Evolutionary conservation across 345 rosid genomes (phyloP).

Genomic region (Linum trigynum): DNA sequence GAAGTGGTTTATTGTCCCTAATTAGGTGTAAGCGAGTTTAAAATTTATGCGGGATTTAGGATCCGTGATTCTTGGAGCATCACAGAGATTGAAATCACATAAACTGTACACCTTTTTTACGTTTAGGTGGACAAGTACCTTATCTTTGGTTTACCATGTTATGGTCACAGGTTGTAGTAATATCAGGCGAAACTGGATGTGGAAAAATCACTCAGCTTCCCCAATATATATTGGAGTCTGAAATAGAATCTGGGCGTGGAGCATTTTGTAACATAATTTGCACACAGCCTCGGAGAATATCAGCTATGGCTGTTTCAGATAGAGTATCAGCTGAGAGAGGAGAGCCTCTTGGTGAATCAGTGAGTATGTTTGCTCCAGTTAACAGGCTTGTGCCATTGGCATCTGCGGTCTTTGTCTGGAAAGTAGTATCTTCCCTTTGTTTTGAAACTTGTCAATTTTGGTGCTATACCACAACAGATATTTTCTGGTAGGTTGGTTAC

Average conservation of each 20-base stretch:
- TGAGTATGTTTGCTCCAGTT: constrained; percentile 26
- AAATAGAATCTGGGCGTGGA: constrained; percentile 98
- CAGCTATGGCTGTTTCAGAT: constrained; percentile 95
- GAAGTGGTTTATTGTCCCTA: too few relatives aligned
- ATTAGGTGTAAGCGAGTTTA: too few relatives aligned
- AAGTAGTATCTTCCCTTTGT: background rate
- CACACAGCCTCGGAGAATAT: constrained; percentile 96
- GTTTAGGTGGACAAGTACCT: background rate
- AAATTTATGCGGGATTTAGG: too few relatives aligned
- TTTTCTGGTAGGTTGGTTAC: constrained; percentile 86
- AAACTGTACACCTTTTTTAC: background rate
- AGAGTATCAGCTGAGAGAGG: constrained; percentile 96
- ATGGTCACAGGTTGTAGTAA: constrained; percentile 62
- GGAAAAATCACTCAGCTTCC: constrained; percentile 99
- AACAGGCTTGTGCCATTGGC: background rate
- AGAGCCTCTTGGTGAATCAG: constrained; percentile 96
- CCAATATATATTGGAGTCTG: constrained; percentile 87
- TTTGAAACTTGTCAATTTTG: constrained; percentile 27
- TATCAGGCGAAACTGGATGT: constrained; percentile 99
- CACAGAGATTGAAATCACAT: background rate
- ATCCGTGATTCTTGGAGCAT: too few relatives aligned
- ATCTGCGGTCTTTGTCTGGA: background rate
- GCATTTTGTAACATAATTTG: constrained; percentile 94
- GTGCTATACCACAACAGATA: constrained; percentile 41
- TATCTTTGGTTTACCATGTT: background rate